phyloP scores from a whole-genome alignment of 169 alveolate genomes.

The Plasmodium malariae region DNA sequence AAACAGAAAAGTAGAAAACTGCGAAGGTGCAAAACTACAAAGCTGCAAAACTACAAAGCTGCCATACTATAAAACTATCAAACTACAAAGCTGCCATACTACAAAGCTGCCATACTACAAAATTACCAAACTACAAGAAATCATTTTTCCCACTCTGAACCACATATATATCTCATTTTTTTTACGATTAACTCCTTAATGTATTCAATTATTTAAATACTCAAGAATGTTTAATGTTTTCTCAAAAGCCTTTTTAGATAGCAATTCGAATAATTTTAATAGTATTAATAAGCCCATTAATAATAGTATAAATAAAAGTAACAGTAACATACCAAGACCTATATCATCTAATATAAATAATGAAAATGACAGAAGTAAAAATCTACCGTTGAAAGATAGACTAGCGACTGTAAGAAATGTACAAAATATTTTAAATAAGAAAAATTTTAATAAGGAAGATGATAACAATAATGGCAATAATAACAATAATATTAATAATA shows the following conservation, averaged over 20 bases:
- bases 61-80: too few species aligned
- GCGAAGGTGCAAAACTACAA: too few species aligned
- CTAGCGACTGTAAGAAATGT: slow-evolving; percentile 72
- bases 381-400: slow-evolving; percentile 71
- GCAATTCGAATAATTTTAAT: slow-evolving; percentile 23
- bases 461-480: slow-evolving; percentile 3
- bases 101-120: too few species aligned
- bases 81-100: too few species aligned
- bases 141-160: neutral
- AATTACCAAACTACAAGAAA: too few species aligned
- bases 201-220: slow-evolving; percentile 20
- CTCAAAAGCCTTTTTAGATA: slow-evolving; percentile 75
- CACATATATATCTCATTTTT: neutral
- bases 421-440: slow-evolving; percentile 62
- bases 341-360: slow-evolving; percentile 56
- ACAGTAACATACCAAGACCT: slow-evolving; percentile 21
- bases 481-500: slow-evolving; percentile 7
- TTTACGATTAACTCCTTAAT: neutral
- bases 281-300: slow-evolving; percentile 50
- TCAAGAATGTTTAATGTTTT: slow-evolving; percentile 74
- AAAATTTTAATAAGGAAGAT: slow-evolving; percentile 66
- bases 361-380: slow-evolving; percentile 73
- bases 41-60: too few species aligned
- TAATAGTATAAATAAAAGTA: slow-evolving; percentile 44
- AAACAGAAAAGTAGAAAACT: too few species aligned